A percentile compares a stretch with the other conserved stretches of the same genome.
Evolutionary conservation across 2,329 filamentous ascomycete species (phyloP).

Genomic region (Thelonectria rubi): DNA sequence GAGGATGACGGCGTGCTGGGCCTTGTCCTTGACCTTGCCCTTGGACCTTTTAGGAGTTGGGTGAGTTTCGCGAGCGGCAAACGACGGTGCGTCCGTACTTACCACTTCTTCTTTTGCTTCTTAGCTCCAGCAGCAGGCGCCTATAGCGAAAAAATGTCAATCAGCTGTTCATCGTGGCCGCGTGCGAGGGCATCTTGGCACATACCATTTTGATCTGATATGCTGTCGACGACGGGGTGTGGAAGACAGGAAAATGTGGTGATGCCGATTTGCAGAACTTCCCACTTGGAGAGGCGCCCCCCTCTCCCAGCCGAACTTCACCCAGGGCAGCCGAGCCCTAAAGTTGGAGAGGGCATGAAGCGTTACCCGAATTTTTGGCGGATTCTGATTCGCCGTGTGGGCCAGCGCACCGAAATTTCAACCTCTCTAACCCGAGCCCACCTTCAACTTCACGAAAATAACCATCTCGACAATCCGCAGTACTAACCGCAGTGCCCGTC

Average conservation of each 20-base stretch:
- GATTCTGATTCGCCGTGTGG: constrained; percentile 48
- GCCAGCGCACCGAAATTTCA: constrained; percentile 51
- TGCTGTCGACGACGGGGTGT: constrained; percentile 53
- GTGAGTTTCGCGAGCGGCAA: constrained; percentile 32
- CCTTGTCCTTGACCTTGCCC: constrained; percentile 98
- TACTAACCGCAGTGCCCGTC: constrained; percentile 51
- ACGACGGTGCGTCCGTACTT: constrained; percentile 34
- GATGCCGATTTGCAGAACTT: constrained; percentile 41
- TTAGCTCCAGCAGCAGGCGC: constrained; percentile 58
- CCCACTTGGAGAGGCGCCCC: constrained; percentile 38
- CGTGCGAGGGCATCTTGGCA: constrained; percentile 25
- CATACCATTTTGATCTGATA: constrained; percentile 57
- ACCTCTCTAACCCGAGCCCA: constrained; percentile 45
- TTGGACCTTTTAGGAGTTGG: constrained; percentile 48
- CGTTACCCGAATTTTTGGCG: constrained; percentile 39
- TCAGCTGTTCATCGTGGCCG: constrained; percentile 28
- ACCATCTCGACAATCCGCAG: constrained; percentile 50
- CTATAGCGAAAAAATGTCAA: constrained; percentile 43
- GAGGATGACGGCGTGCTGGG: constrained; percentile 98
- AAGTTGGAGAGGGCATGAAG: constrained; percentile 44
- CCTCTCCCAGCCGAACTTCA: constrained; percentile 41
- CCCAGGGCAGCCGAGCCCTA: constrained; percentile 56
- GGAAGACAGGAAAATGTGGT: constrained; percentile 44
- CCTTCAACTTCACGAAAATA: constrained; percentile 48
- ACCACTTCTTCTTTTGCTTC: constrained; percentile 64